Base-by-base conservation (phyloP, 345 rosid species). In the Physaria fendleri region DNA sequence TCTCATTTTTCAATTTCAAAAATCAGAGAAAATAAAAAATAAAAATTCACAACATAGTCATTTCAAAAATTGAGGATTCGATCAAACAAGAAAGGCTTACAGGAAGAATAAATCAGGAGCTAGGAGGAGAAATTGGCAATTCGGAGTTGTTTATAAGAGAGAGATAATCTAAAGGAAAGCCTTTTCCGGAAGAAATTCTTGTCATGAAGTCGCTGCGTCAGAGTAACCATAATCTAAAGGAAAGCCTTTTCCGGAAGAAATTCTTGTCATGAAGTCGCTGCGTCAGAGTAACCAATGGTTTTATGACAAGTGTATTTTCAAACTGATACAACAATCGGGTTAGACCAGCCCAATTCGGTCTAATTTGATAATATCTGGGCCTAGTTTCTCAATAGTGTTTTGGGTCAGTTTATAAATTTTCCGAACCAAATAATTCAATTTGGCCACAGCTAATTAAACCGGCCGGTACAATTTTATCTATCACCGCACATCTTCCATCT, bases 401-500 rank as follows among this genome's bases (percentile, higher is more conserved):
- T 32, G 4, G 35, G 16, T 35, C 40, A n/a, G 2, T 0, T 35
- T n/a, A 12, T 35, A 16, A 35, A n/a, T 5, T 35, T 35, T n/a
- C 40, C 40, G 13, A 35, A 35, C 40, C 40, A 34, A 12, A 17
- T 6, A 37, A 5, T 16, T 16, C 44, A 39, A 4, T 21, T 43
- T 43, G 13, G 10, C 11, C 30, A 45, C 17, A 45, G 7, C 24
- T 5, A 44, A 45, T 10, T 28, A 48, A 48, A 48, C 54, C 54
- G 54, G 22, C 23, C 54, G 54, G 54, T 15, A 15, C 23, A 1
- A n/a, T n/a, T n/a, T 23, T 6, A 45, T 45, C 5, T 43, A 29
- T 12, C 56, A 51, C 56, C 56, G 56, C 56, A 50, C 56, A 50
- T 30, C 24, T 50, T 59, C n/a, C 46, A 12, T 64, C 61, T 32